Percentiles rank a stretch among this genome's conserved stretches.
Evolutionary conservation across 306 rosid species (phyloP).

Genomic region (Vigna reflexopilosa): DNA sequence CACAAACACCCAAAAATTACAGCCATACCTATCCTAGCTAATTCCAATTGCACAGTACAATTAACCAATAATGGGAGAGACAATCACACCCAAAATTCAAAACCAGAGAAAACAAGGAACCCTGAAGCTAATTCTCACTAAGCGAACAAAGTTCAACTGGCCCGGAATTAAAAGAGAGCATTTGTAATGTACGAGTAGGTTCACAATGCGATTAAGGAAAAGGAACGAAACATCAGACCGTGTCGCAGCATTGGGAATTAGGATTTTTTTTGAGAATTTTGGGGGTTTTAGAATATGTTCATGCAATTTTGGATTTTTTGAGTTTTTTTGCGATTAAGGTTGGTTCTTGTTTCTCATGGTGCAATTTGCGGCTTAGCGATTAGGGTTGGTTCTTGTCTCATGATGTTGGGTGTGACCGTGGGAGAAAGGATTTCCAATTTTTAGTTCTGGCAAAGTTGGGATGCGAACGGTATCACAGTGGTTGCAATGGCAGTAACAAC

Average conservation of each 20-base stretch:
- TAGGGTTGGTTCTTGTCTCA: too few relatives aligned
- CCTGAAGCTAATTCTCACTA: slow-evolving; percentile 13
- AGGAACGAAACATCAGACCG: slow-evolving; percentile 35
- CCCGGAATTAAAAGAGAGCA: slow-evolving; percentile 24
- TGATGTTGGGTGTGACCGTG: too few relatives aligned
- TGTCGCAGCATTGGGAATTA: not conserved
- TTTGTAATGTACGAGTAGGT: not conserved
- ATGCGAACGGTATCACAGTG: too few relatives aligned
- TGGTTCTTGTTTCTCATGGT: too few relatives aligned
- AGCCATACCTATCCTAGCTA: not conserved
- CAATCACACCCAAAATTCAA: not conserved
- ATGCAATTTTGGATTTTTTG: too few relatives aligned
- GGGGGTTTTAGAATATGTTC: too few relatives aligned
- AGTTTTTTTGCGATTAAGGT: too few relatives aligned
- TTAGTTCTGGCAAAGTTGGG: too few relatives aligned
- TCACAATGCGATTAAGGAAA: not conserved
- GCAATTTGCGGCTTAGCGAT: too few relatives aligned
- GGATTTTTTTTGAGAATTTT: too few relatives aligned
- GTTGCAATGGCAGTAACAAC: too few relatives aligned
- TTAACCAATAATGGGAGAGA: slow-evolving; percentile 15
- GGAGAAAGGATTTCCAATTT: too few relatives aligned
- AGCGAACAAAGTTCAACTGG: not conserved
- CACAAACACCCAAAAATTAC: slow-evolving; percentile 44
- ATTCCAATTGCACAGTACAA: slow-evolving; percentile 10
- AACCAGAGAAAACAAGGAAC: not conserved